Base-by-base conservation (phyloP, 176 grass and related monocot genomes). In the Zizania latifolia region DNA sequence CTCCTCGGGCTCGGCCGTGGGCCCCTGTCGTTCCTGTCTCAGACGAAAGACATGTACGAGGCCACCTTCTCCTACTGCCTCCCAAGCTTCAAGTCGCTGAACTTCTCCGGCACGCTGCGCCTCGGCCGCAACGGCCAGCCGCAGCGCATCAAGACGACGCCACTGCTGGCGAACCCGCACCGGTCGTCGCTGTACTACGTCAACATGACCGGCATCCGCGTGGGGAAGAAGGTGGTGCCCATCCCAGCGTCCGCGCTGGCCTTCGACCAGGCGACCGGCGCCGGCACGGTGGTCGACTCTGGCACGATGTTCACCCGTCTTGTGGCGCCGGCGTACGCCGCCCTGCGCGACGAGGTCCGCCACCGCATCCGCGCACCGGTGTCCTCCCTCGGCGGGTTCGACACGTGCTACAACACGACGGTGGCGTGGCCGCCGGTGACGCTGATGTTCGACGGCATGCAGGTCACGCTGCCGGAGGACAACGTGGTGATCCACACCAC, bases 171-270 rank as follows among this genome's bases (percentile, higher is more conserved):
- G 5, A 97, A 90, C 81, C 83, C 88, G 6, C 88, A 71, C 81
- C 72, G 94, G 15, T 86, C 90, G 19, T 97, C 94, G 12, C 87
- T 97, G 56, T 97, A 97, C 90, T 97, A 97, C 81, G 88, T 97
- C 14, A 90, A 93, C 86, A 89, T 97, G 94, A 86, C 79, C 1
- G 94, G 83, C 66, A 43, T 97, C 79, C 85, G 85, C 4, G 94
- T 97, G 7, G 94, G 94, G 0, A 77, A 31, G 30, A 87, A 76
- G 43, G 78, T 85, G 86, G 82, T 93, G 67, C 45, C 75, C 0
- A 82, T 97, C 75, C 90, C 94, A 58, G 10, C 81, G 2, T 64
- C 93, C 10, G 74, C 86, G 31, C 72, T 92, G 21, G 74, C 88
- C 17, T 97, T 97, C 75, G 81, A 97, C 83, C 43, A 83, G 60